Evolutionary conservation across 768 basidiomycete species (phyloP).

Genomic region (Calocybe gangraenosa): DNA sequence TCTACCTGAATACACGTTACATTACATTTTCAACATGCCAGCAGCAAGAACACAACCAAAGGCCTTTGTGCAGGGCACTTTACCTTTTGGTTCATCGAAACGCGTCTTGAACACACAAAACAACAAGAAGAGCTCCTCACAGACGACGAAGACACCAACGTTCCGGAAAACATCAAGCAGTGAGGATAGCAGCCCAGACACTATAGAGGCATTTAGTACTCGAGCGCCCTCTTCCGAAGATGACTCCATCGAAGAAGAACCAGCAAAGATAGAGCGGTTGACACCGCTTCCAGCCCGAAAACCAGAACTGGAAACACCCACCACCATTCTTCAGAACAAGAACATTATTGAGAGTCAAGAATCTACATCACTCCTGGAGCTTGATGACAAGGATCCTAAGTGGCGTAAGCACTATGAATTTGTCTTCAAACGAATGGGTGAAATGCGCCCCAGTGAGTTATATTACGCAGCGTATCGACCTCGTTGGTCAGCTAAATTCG

Average conservation of each 20-base stretch:
- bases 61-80: conserved; percentile 38
- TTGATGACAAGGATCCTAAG: conserved; percentile 44
- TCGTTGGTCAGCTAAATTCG: conserved; percentile 4
- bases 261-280: neutral
- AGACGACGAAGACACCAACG: conserved; percentile 11
- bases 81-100: conserved; percentile 44
- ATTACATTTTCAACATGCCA: neutral
- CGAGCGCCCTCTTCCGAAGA: conserved; percentile 20
- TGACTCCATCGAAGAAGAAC: conserved; percentile 12
- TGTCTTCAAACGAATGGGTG: conserved; percentile 50
- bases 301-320: neutral
- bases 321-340: neutral
- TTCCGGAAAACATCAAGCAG: conserved; percentile 7
- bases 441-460: conserved; percentile 55
- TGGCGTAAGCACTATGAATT: conserved; percentile 50
- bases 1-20: neutral
- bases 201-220: conserved; percentile 21
- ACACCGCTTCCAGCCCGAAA: neutral
- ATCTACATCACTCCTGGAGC: conserved; percentile 24
- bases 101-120: conserved; percentile 30
- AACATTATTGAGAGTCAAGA: conserved; percentile 11
- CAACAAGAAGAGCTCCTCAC: conserved; percentile 19
- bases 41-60: conserved; percentile 5
- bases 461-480: neutral
- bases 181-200: conserved; percentile 17